phyloP scores from a whole-genome alignment of 2,329 filamentous ascomycete genomes.

The Nannizziopsis barbatae region DNA sequence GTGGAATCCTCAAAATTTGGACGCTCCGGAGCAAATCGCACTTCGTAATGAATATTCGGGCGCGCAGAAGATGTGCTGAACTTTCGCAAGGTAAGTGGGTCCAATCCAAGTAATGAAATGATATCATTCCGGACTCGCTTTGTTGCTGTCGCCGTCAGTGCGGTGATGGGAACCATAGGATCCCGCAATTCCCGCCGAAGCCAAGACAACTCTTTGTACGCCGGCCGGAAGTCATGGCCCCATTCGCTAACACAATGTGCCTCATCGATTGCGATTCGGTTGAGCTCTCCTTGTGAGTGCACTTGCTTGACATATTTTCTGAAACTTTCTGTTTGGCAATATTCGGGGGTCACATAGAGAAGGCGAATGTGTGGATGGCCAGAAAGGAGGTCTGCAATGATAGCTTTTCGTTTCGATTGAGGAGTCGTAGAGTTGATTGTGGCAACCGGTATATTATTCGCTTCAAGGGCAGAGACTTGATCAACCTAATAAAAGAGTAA shows the following conservation, averaged over 20 bases:
- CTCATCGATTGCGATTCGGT: slow-evolving; percentile 81
- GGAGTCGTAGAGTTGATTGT: slow-evolving; percentile 79
- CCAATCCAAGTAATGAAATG: slow-evolving; percentile 59
- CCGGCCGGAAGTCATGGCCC: slow-evolving; percentile 93
- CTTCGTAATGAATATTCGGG: slow-evolving; percentile 80
- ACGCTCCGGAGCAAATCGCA: slow-evolving; percentile 48
- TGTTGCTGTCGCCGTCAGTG: slow-evolving; percentile 85
- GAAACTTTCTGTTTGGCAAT: slow-evolving; percentile 68
- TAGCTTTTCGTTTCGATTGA: slow-evolving; percentile 50
- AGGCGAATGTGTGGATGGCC: slow-evolving; percentile 75
- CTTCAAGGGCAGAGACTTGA: slow-evolving; percentile 70
- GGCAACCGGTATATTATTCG: slow-evolving; percentile 64
- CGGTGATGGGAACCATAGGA: slow-evolving; percentile 80
- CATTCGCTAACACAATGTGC: slow-evolving; percentile 97
- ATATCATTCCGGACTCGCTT: slow-evolving; percentile 71
- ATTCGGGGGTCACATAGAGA: slow-evolving; percentile 87
- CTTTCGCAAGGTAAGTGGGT: slow-evolving; percentile 51
- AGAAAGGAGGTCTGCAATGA: slow-evolving; percentile 71
- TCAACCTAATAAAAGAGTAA: slow-evolving; percentile 58
- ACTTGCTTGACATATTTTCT: slow-evolving; percentile 62
- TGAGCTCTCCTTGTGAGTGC: slow-evolving; percentile 70
- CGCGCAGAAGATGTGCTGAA: slow-evolving; percentile 79
- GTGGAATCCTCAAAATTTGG: slow-evolving; percentile 22
- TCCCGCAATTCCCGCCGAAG: slow-evolving; percentile 58
- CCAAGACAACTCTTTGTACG: slow-evolving; percentile 78